Base-by-base conservation (phyloP, 1,139 yeast species). In the Saccharomyces hybrid region DNA sequence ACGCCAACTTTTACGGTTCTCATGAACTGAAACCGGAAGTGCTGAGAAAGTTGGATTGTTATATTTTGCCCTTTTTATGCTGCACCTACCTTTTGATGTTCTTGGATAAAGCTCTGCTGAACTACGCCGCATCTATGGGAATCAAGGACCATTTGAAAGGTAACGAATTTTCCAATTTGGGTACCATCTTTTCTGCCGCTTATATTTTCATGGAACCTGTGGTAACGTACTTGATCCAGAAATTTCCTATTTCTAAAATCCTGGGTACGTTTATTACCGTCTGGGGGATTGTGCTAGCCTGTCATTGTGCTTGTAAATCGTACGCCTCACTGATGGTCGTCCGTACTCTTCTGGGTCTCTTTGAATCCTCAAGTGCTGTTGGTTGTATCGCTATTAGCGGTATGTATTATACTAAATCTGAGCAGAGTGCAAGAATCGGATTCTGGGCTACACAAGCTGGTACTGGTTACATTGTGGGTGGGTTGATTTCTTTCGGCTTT, bases 331-430 rank as follows among this genome's bases (percentile, higher is more conserved):
- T 79, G 46, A 70, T 81, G 67, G 75, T 78, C n/a, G 73, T 78
- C 13, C 70, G 86, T 50, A 76, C 78, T 9, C 59, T 81, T 9
- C 64, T 83, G 32, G 90, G 89, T 1, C 66, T 76, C 53, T 73
- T 81, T 49, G 89, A 84, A 64, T 74, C 80, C 50, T 74, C 80
- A 3, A 72, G 80, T 55, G 78, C 83, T 16, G 88, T 86, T 1
- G 83, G 83, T 0, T 78, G 81, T 60, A 78, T 83, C 31, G 75
- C 84, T 26, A 72, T 84, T 34, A 78, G 82, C 6, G 74, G 81
- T 13, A 80, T 78, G 70, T 82, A 80, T 73, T 81, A 78, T 64
- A 75, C 73, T 27, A 75, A 76, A 56, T 73, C 75, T 13, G 86
- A 81, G 61, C 83, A 79, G 56, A 75, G 79, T 54, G 70, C 77